Conservation (phyloP, 331 rosid species). For the Malus hybrid region DNA sequence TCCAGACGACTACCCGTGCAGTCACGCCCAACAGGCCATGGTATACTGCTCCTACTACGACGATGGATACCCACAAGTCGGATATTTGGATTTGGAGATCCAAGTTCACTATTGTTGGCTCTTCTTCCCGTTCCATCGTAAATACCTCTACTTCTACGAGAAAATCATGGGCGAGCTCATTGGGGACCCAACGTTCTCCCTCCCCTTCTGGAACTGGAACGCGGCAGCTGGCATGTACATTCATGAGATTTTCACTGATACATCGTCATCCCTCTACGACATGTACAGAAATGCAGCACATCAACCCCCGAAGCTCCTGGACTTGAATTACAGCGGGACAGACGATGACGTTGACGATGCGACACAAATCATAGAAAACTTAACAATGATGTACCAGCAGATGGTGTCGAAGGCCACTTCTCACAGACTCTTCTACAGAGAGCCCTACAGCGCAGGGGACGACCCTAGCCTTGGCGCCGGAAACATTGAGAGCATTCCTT, state of each 20-base stretch:
- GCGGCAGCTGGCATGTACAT: conserved; percentile 46
- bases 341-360: not conserved
- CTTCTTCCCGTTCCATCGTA: conserved; percentile 69
- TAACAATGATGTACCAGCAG: conserved; percentile 14
- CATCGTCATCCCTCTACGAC: conserved; percentile 49
- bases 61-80: conserved; percentile 44
- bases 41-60: conserved; percentile 67
- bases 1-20: conserved; percentile 54
- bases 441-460: conserved; percentile 2
- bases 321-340: conserved; percentile 29
- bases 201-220: conserved; percentile 80
- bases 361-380: not conserved
- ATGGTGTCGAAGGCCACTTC: conserved; percentile 11
- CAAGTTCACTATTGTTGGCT: conserved; percentile 67
- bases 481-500: conserved; percentile 10
- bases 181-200: conserved; percentile 47
- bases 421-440: conserved; percentile 9
- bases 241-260: conserved; percentile 33
- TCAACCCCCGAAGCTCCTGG: conserved; percentile 33
- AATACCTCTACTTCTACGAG: conserved; percentile 61
- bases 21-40: conserved; percentile 43
- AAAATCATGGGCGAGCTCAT: conserved; percentile 57
- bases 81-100: conserved; percentile 43
- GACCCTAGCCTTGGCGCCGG: not conserved
- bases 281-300: conserved; percentile 28